A percentile compares a stretch with the other conserved stretches of the same genome.
Evolutionary conservation across 2,329 filamentous ascomycete genomes (phyloP).

Genomic region (Rosellinia necatrix): DNA sequence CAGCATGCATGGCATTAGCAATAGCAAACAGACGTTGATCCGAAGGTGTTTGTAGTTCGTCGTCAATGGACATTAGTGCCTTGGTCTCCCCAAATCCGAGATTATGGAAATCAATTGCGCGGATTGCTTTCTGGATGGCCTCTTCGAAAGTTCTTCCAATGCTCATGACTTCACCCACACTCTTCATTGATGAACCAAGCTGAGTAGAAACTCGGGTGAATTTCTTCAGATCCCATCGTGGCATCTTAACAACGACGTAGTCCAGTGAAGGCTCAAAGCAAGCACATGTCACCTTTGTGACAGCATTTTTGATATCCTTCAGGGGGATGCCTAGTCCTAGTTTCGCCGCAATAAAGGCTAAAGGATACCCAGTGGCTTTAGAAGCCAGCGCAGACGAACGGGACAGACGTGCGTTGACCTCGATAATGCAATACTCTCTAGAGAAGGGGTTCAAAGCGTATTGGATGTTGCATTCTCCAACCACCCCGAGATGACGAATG

Average conservation of each 20-base stretch:
- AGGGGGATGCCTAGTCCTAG: conserved; percentile 91
- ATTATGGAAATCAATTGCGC: conserved; percentile 93
- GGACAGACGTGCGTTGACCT: conserved; percentile 96
- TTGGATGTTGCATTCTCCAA: conserved; percentile 99
- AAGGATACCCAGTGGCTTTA: conserved; percentile 94
- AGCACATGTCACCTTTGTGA: conserved; percentile 93
- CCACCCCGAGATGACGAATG: conserved; percentile 93
- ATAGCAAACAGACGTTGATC: conserved; percentile 97
- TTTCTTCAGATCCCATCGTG: conserved; percentile 98
- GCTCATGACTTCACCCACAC: conserved; percentile 98
- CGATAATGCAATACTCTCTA: conserved; percentile 97
- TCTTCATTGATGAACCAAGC: conserved; percentile 98
- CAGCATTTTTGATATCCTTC: conserved; percentile 94
- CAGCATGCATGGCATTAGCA: conserved; percentile 93
- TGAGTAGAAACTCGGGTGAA: conserved; percentile 96
- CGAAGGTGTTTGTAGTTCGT: conserved; percentile 94
- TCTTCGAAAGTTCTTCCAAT: conserved; percentile 97
- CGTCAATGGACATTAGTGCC: conserved; percentile 92
- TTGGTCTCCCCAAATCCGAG: conserved; percentile 91
- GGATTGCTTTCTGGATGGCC: conserved; percentile 97
- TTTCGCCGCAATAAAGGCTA: conserved; percentile 97
- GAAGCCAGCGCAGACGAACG: conserved; percentile 94
- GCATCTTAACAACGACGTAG: conserved; percentile 98
- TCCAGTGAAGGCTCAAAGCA: conserved; percentile 99
- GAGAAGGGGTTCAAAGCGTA: conserved; percentile 96